Conservation (phyloP, 2,329 filamentous ascomycete species). For the Aspergillus vadensis region DNA sequence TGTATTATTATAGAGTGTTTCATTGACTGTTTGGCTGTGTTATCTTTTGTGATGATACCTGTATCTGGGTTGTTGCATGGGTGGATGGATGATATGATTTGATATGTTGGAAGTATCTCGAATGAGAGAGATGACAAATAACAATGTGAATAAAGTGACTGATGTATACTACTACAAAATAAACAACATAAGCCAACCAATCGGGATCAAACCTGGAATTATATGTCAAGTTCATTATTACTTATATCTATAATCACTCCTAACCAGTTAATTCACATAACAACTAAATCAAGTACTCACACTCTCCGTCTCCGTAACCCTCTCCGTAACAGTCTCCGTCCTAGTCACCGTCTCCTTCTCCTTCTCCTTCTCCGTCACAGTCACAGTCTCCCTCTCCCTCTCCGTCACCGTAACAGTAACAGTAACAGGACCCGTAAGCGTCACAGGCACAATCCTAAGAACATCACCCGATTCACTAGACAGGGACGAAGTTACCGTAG, state of each 20-base stretch:
- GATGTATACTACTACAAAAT: too few species aligned
- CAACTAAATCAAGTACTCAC: neutral
- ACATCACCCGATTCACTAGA: neutral
- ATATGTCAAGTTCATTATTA: too few species aligned
- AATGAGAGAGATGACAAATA: too few species aligned
- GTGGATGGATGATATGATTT: too few species aligned
- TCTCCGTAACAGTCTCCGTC: constrained; percentile 14
- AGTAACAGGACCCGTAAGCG: constrained; percentile 16
- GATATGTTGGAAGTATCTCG: too few species aligned
- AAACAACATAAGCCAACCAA: too few species aligned
- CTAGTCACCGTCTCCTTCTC: constrained; percentile 15
- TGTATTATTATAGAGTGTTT: neutral
- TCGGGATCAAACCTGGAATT: too few species aligned
- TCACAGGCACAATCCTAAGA: constrained; percentile 18
- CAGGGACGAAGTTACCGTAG: neutral
- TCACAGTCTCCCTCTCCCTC: constrained; percentile 12
- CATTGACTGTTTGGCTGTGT: too few species aligned
- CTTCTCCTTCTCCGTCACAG: constrained; percentile 15
- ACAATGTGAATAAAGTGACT: too few species aligned
- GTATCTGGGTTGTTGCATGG: too few species aligned
- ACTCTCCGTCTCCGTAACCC: constrained; percentile 8
- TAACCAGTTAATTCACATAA: too few species aligned
- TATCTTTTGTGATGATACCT: neutral
- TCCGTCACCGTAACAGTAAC: constrained; percentile 20
- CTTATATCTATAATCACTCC: too few species aligned